phyloP scores from a whole-genome alignment of 2,329 filamentous ascomycete species.

The Xylaria sp. region DNA sequence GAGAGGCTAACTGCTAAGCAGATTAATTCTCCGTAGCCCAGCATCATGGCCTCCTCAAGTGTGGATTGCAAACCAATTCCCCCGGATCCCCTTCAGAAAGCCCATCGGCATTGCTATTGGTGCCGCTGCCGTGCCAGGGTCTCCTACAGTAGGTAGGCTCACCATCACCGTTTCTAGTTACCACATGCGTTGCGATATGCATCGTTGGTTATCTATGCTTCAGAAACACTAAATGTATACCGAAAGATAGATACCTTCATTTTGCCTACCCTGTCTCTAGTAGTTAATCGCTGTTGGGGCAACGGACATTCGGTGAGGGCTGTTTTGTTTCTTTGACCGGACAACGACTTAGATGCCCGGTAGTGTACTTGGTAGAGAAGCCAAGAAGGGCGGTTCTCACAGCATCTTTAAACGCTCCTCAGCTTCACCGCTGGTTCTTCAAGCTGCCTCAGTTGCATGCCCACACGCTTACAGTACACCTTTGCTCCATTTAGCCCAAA shows the following conservation, averaged over 20 bases:
- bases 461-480: constrained; percentile 29
- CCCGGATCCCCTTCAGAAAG: background rate
- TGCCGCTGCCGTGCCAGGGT: constrained; percentile 13
- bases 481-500: constrained; percentile 31
- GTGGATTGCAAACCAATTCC: constrained; percentile 1
- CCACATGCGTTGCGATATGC: constrained; percentile 4
- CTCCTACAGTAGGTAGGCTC: background rate
- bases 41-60: constrained; percentile 8
- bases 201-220: constrained; percentile 14
- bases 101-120: constrained; percentile 7
- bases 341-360: constrained; percentile 26
- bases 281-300: constrained; percentile 15
- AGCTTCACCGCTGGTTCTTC: constrained; percentile 40
- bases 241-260: background rate
- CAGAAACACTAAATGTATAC: background rate
- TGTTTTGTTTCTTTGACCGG: constrained; percentile 35
- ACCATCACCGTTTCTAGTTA: constrained; percentile 8
- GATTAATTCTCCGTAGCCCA: constrained; percentile 7
- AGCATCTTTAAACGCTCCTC: constrained; percentile 23
- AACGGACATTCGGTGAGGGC: constrained; percentile 23
- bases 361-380: constrained; percentile 3
- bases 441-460: constrained; percentile 32
- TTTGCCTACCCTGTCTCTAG: background rate
- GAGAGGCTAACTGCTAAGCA: background rate
- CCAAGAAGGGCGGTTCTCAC: constrained; percentile 18